phyloP scores from a whole-genome alignment of 345 rosid genomes.

The Turnera subulata region DNA sequence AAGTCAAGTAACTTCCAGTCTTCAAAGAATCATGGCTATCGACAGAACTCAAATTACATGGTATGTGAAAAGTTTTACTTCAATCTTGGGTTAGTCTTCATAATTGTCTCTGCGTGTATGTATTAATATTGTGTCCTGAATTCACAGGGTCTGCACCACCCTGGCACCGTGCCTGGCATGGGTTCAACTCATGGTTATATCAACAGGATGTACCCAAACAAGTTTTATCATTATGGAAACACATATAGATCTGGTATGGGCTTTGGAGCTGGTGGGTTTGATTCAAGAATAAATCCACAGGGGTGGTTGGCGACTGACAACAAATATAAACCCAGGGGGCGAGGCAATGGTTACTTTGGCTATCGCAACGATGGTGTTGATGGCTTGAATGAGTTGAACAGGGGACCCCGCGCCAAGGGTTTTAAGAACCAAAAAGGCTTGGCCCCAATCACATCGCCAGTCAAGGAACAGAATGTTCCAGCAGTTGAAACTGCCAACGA shows the following conservation, averaged over 20 bases:
- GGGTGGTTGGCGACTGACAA: slow-evolving; percentile 61
- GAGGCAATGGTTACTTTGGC: slow-evolving; percentile 61
- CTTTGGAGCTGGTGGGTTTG: slow-evolving; percentile 67
- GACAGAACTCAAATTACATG: slow-evolving; percentile 53
- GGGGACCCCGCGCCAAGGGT: slow-evolving; percentile 86
- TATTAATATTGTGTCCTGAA: neutral
- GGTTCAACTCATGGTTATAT: slow-evolving; percentile 52
- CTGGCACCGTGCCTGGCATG: slow-evolving; percentile 49
- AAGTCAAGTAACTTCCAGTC: slow-evolving; percentile 46
- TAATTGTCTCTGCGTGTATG: neutral
- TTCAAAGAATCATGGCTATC: slow-evolving; percentile 57
- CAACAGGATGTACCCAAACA: slow-evolving; percentile 67
- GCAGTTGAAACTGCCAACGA: slow-evolving; percentile 32
- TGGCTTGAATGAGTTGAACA: slow-evolving; percentile 81
- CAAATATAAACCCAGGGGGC: slow-evolving; percentile 64
- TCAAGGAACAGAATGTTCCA: slow-evolving; percentile 47
- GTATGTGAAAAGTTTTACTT: slow-evolving; percentile 26
- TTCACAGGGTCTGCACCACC: slow-evolving; percentile 56
- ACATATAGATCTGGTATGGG: slow-evolving; percentile 59
- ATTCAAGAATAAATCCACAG: slow-evolving; percentile 51
- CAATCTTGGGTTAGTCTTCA: neutral
- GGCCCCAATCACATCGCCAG: slow-evolving; percentile 33
- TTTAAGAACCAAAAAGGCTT: slow-evolving; percentile 55
- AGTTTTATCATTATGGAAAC: slow-evolving; percentile 62
- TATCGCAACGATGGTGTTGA: slow-evolving; percentile 58